Evolutionary conservation across 352 stramenopile genomes (phyloP), one percentile per base, ranked within the genome.

Genomic region (Pythium sukuiense): DNA sequence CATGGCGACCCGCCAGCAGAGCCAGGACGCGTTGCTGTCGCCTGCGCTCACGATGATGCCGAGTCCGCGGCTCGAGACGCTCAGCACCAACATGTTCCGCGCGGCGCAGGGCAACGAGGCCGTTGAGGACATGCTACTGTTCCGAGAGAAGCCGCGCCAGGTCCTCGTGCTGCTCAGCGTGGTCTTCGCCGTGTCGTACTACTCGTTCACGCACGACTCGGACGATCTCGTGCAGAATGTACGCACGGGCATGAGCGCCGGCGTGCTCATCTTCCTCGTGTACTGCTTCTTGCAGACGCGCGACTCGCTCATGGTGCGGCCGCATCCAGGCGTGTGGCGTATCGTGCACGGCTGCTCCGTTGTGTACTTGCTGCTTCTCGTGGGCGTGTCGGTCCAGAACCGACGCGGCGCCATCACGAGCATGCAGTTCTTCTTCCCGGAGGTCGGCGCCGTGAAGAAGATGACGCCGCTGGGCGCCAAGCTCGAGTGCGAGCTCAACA

Each of bases 271-370:
- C 58, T 95, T 95, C 58, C 74, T 95, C 9, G 80, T 91, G 39
- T 95, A 95, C 70, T 95, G 86, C 70, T 95, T 95, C 62, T 53
- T 95, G 58, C 86, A 95, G 57, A 91, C 85, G 13, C 73, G 83
- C 32, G 86, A 95, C 61, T 81, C 82, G 4, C 76, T 95, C 45
- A 87, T 95, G 78, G 75, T 93, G 65, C 72, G 81, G 6, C 86
- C 86, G 3, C 86, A 95, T 62, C 86, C 86, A 6, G 86, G 86
- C 4, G 61, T 95, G 8, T 95, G 86, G 86, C 72, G 86, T 35
- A 73, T 95, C 37, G 86, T 95, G 1, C 86, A 95, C 55, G 86
- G 86, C 59, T 85, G 80, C 57, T 89, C 83, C 0, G 84, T 95
- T 6, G 73, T 93, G 13, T 95, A 94, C 61, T 55, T 92, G 63